phyloP scores from a whole-genome alignment of 2,329 filamentous ascomycete species.

The Capronia coronata region DNA sequence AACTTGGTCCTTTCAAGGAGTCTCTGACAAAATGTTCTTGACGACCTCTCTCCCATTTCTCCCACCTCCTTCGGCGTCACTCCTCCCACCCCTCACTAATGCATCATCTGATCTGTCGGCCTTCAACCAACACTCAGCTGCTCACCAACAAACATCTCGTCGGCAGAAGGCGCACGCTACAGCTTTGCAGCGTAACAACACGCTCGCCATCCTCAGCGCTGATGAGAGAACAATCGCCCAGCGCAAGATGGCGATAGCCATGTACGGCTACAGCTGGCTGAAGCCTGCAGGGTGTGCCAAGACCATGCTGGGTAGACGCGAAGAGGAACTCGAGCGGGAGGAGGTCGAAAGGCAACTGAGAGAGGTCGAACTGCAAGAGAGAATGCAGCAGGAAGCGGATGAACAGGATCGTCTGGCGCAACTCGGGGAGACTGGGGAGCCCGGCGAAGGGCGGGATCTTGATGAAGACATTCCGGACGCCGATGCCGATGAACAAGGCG shows the following conservation, averaged over 20 bases:
- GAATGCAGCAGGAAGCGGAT: conserved; percentile 28
- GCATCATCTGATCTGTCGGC: conserved; percentile 5
- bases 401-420: conserved; percentile 37
- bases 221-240: conserved; percentile 73
- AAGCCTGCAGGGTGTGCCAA: conserved; percentile 81
- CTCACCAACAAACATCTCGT: conserved; percentile 19
- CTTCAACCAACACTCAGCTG: conserved; percentile 3
- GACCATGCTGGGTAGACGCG: conserved; percentile 80
- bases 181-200: conserved; percentile 39
- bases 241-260: conserved; percentile 72
- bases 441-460: conserved; percentile 39
- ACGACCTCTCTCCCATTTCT: conserved; percentile 20
- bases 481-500: conserved; percentile 36
- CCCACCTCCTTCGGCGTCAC: conserved; percentile 22
- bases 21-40: conserved; percentile 20
- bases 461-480: conserved; percentile 44
- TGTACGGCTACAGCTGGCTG: conserved; percentile 86
- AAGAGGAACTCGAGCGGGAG: conserved; percentile 81
- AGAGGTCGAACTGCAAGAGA: conserved; percentile 64
- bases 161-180: conserved; percentile 19
- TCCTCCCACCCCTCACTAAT: conserved; percentile 20
- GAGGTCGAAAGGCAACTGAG: conserved; percentile 72
- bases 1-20: too few relatives aligned
- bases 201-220: conserved; percentile 60
- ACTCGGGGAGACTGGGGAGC: conserved; percentile 34